Conservation (phyloP, 805 yeast genomes). For the Saccharomyces kudriavzevii region DNA sequence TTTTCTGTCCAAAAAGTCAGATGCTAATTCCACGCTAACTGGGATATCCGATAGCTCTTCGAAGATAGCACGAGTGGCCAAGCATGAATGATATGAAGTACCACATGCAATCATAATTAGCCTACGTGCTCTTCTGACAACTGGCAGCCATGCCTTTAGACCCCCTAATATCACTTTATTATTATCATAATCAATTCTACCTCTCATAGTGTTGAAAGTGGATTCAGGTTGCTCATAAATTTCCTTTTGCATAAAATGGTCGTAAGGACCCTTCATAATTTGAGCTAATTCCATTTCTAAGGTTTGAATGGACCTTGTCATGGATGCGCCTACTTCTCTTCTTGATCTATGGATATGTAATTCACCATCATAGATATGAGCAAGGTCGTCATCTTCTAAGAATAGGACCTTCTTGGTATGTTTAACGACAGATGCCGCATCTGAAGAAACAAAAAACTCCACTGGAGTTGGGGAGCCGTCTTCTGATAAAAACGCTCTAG, state of each 20-base stretch:
- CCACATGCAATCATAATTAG: constrained; percentile 99
- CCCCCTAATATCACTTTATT: constrained; percentile 81
- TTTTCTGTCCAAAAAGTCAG: constrained; percentile 87
- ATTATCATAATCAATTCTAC: constrained; percentile 88
- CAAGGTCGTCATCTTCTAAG: constrained; percentile 97
- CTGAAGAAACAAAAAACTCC: constrained; percentile 92
- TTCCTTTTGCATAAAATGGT: constrained; percentile 98
- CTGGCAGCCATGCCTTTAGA: constrained; percentile 69
- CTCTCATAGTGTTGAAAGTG: constrained; percentile 97
- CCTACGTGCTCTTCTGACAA: constrained; percentile 89
- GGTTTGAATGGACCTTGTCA: constrained; percentile 92
- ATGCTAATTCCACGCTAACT: constrained; percentile 84
- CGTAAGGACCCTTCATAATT: constrained; percentile 95
- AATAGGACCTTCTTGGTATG: constrained; percentile 95
- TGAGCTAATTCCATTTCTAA: constrained; percentile 94
- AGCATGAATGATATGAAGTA: constrained; percentile 96
- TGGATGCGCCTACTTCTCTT: constrained; percentile 78
- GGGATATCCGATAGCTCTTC: constrained; percentile 96
- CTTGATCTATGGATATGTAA: constrained; percentile 95
- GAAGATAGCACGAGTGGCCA: constrained; percentile 92
- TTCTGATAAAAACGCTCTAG: constrained; percentile 93
- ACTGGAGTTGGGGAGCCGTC: constrained; percentile 89
- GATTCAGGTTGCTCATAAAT: constrained; percentile 98
- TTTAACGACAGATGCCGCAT: constrained; percentile 92
- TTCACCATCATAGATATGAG: constrained; percentile 96